Evolutionary conservation across 768 basidiomycete genomes (phyloP).

Genomic region (Lactarius trivialis): DNA sequence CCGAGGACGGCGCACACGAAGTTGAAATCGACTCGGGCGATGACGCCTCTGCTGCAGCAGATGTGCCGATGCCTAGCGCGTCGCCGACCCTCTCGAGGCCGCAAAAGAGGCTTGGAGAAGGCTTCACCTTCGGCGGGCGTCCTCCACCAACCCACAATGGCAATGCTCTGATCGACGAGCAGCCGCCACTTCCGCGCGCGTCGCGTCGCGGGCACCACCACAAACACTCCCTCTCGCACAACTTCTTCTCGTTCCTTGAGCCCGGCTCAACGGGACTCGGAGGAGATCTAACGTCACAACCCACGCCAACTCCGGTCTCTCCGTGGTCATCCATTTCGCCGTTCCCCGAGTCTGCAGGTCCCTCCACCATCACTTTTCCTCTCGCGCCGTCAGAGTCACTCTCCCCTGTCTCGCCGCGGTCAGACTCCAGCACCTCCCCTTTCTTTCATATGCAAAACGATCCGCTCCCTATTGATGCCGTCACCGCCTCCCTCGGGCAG

Average conservation of each 20-base stretch:
- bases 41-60: conserved; percentile 2
- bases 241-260: conserved; percentile 93
- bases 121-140: conserved; percentile 60
- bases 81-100: conserved; percentile 36
- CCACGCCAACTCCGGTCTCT: conserved; percentile 55
- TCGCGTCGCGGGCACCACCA: conserved; percentile 77
- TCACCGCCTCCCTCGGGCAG: conserved; percentile 32
- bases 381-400: conserved; percentile 3
- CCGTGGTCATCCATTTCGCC: conserved; percentile 61
- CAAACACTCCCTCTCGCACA: conserved; percentile 90
- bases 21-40: conserved; percentile 34
- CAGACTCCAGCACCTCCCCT: conserved; percentile 4
- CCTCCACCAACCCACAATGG: conserved; percentile 34
- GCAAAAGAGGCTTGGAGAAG: conserved; percentile 41
- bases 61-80: conserved; percentile 33
- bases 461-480: conserved; percentile 16
- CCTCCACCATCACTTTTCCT: conserved; percentile 7
- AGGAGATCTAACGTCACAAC: conserved; percentile 49
- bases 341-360: conserved; percentile 23
- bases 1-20: conserved; percentile 61
- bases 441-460: conserved; percentile 13
- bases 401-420: conserved; percentile 4
- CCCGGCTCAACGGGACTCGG: conserved; percentile 41
- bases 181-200: conserved; percentile 29
- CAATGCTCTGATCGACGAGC: conserved; percentile 21